Conservation (phyloP, 257 asterid genomes). For the Anisodus acutangulus region DNA sequence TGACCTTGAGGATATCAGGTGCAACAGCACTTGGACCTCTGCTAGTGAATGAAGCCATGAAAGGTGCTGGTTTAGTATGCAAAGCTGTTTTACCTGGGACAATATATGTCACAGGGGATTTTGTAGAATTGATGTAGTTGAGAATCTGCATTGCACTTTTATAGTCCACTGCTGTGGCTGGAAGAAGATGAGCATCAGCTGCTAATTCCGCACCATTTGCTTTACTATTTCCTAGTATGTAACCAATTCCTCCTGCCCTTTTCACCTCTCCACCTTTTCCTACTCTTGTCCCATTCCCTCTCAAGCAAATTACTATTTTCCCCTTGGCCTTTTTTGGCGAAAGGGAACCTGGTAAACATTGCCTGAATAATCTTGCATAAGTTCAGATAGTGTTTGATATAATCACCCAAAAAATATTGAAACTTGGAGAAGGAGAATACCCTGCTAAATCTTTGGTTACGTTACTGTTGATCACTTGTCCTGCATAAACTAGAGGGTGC, state of each 20-base stretch:
- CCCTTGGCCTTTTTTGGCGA: conserved; percentile 70
- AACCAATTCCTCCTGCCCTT: conserved; percentile 87
- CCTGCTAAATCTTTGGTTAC: conserved; percentile 55
- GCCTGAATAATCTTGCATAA: conserved; percentile 47
- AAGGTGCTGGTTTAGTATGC: conserved; percentile 47
- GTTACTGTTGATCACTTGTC: conserved; percentile 51
- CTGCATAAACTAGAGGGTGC: conserved; percentile 75
- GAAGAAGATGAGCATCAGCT: conserved; percentile 55
- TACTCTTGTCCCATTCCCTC: conserved; percentile 78
- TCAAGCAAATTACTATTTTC: conserved; percentile 72
- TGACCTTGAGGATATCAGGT: conserved; percentile 52
- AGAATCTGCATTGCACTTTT: conserved; percentile 36
- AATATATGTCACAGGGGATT: conserved; percentile 41
- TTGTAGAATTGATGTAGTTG: conserved; percentile 40
- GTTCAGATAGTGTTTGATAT: not conserved
- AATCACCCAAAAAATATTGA: not conserved
- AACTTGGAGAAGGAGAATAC: conserved; percentile 35
- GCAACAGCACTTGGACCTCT: conserved; percentile 52
- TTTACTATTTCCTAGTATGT: conserved; percentile 63
- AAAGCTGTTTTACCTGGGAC: conserved; percentile 38
- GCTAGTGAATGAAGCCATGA: conserved; percentile 52
- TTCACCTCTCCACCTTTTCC: conserved; percentile 84
- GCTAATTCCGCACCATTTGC: conserved; percentile 50
- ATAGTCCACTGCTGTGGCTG: conserved; percentile 49
- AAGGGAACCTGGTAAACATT: conserved; percentile 79